Percentiles rank a stretch among this genome's conserved stretches.
These are phyloP conservation scores for Dalbergia cochinchinensis DNA, from an alignment of 306 rosid genomes.

Conservation along the genomic window DNA sequence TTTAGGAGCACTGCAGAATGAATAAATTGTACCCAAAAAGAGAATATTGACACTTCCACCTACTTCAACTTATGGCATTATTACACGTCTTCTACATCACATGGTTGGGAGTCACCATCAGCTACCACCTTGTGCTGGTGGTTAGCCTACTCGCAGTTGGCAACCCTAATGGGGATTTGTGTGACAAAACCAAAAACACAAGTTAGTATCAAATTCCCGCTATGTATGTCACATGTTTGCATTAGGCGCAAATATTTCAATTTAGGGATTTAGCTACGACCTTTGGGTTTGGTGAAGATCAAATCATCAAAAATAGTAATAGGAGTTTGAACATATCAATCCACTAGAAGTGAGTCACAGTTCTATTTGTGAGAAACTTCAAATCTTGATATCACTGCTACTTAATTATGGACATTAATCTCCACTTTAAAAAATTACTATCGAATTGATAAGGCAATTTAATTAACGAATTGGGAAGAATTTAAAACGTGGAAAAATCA, in stretches of 20 bases:
- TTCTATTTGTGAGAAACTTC: neutral
- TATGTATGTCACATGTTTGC: neutral
- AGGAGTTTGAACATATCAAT: neutral
- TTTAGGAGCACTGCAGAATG: no score
- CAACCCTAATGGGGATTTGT: neutral
- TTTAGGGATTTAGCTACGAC: neutral
- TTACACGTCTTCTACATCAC: slow-evolving; percentile 21
- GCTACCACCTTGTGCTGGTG: slow-evolving; percentile 13
- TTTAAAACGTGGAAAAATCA: slow-evolving; percentile 10
- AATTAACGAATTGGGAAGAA: neutral
- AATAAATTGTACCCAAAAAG: neutral
- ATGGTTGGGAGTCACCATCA: slow-evolving; percentile 35
- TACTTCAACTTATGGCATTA: neutral
- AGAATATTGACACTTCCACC: slow-evolving; percentile 13
- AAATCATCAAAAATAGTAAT: neutral
- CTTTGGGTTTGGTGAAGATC: neutral
- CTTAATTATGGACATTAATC: no score
- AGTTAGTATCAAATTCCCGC: neutral
- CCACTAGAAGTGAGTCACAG: neutral
- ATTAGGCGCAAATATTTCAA: neutral
- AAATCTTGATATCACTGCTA: neutral
- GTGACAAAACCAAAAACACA: neutral
- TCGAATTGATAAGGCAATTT: neutral
- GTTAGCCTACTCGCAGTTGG: neutral
- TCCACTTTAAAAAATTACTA: no score